Evolutionary conservation across 768 basidiomycete genomes (phyloP).

Genomic region (Exidia glandulosa): DNA sequence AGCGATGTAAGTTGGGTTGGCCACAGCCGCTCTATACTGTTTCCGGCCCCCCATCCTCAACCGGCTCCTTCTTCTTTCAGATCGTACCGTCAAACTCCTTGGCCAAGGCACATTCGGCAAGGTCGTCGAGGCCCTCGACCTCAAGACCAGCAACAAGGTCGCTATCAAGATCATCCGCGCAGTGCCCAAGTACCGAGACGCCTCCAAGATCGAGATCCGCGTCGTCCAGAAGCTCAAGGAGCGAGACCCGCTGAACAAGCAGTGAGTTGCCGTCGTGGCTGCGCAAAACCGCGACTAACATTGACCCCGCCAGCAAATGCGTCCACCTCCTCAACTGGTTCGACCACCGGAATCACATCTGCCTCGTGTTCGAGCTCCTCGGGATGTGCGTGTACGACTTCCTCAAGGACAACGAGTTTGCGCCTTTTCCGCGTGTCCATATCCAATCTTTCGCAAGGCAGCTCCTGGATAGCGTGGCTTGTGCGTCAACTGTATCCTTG

Average conservation of each 20-base stretch:
- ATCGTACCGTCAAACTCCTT: slow-evolving; percentile 81
- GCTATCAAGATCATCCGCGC: slow-evolving; percentile 99
- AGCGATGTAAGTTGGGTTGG: slow-evolving; percentile 52
- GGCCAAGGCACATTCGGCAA: slow-evolving; percentile 99
- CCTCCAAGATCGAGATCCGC: slow-evolving; percentile 94
- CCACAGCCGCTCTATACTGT: slow-evolving; percentile 1
- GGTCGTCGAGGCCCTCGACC: slow-evolving; percentile 88
- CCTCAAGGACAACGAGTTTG: slow-evolving; percentile 94
- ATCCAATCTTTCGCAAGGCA: slow-evolving; percentile 94
- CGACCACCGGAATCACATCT: slow-evolving; percentile 96
- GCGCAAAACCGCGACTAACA: slow-evolving; percentile 13
- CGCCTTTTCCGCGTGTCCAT: slow-evolving; percentile 90
- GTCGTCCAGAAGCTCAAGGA: slow-evolving; percentile 87
- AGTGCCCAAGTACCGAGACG: slow-evolving; percentile 97
- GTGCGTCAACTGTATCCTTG: slow-evolving; percentile 39
- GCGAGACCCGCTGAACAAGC: slow-evolving; percentile 74
- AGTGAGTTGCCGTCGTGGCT: slow-evolving; percentile 44
- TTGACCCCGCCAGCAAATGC: slow-evolving; percentile 63
- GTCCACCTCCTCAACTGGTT: slow-evolving; percentile 92
- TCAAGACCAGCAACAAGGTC: slow-evolving; percentile 60
- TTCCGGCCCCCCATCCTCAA: slow-evolving; percentile 7
- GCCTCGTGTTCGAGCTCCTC: slow-evolving; percentile 88
- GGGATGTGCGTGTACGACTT: slow-evolving; percentile 99
- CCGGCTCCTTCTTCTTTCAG: slow-evolving; percentile 30
- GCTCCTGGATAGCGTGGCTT: slow-evolving; percentile 84